Base-by-base conservation (phyloP, 371 early-diverging fungal species). In the Mortierella sp. region DNA sequence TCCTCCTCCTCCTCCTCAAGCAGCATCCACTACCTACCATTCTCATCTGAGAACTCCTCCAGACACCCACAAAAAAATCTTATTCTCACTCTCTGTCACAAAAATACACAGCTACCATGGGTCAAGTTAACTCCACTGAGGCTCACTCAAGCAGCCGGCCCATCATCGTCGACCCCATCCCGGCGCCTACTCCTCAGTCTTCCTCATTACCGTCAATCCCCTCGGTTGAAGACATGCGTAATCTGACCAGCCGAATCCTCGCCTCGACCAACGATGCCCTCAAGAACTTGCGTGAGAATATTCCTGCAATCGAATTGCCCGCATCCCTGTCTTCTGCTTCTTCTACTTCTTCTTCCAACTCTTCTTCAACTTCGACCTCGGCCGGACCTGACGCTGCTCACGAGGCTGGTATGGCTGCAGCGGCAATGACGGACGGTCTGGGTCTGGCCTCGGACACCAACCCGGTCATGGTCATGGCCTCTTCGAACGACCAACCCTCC, bases 191-290 rank as follows among this genome's bases (percentile, higher is more conserved):
- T 29, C 8, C 74, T 6, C 14, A 74, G 43, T 18, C 49, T 18
- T 27, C 32, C 43, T 73, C 68, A 35, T 55, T 60, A 5, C 32
- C 78, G 3, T 68, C 83, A 0, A 60, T 83, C 35, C 79, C 76
- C 7, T 73, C 83, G 24, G 60, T 74, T 35, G 83, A 83, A 41
- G 83, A 83, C 68, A 16, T 83, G 79, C 79, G 79, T 11, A 78
- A 83, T 44, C 35, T 83, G 32, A 74, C 79, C 5, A 72, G 56
- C 54, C 79, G 83, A 8, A 79, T 83, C 58, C 27, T 83, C 43
- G 72, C 79, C 16, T 78, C 79, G 11, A 72, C 79, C 24, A 73
- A 54, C 21, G 76, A 79, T 32, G 60, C 44, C 6, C 63, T 83
- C 58, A 75, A 74, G 56, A 75, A 76, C 49, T 27, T 79, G 56